phyloP scores from a whole-genome alignment of 2,329 filamentous ascomycete genomes.

The Epichloe gansuensis region DNA sequence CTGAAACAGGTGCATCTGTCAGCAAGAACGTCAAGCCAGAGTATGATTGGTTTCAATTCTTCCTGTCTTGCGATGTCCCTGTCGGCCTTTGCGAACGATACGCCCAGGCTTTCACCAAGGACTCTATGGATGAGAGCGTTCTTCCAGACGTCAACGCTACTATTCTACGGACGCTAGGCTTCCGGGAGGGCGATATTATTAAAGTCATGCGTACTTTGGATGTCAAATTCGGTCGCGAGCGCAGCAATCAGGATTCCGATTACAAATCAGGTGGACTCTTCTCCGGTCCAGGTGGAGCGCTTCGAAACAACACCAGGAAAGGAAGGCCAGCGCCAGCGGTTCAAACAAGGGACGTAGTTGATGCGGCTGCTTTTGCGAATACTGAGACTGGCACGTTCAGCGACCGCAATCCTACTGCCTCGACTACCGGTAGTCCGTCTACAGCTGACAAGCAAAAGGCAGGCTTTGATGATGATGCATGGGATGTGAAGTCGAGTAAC shows the following conservation, averaged over 20 bases:
- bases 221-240: constrained; percentile 56
- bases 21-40: constrained; percentile 52
- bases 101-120: constrained; percentile 72
- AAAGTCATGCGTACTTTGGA: constrained; percentile 88
- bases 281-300: constrained; percentile 77
- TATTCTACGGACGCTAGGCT: constrained; percentile 73
- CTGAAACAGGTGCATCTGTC: constrained; percentile 47
- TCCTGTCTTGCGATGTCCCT: constrained; percentile 81
- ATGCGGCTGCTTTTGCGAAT: constrained; percentile 72
- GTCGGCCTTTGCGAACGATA: constrained; percentile 92
- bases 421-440: constrained; percentile 14
- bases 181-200: constrained; percentile 92
- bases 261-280: constrained; percentile 59
- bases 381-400: constrained; percentile 24
- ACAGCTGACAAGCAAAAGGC: constrained; percentile 18
- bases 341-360: constrained; percentile 73
- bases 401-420: constrained; percentile 12
- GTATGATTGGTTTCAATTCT: constrained; percentile 99
- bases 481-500: constrained; percentile 64
- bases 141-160: constrained; percentile 77
- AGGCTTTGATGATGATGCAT: constrained; percentile 93
- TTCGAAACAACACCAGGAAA: constrained; percentile 91
- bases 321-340: constrained; percentile 78
- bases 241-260: constrained; percentile 44
- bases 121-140: constrained; percentile 93